Conservation (phyloP, 176 grass and related monocot species). For the Cymbopogon citratus region DNA sequence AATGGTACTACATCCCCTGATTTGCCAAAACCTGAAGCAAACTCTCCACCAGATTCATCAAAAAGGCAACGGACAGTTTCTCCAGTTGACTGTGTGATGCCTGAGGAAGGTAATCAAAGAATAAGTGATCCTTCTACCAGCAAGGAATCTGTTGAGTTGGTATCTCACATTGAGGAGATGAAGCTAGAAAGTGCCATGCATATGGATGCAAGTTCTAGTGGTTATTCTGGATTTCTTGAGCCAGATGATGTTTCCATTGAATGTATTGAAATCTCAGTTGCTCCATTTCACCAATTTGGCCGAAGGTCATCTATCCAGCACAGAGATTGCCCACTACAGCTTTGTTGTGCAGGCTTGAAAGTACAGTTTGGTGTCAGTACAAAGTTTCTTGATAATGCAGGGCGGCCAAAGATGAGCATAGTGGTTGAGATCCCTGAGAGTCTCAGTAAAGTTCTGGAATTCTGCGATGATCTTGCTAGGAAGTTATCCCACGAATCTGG, state of each 20-base stretch:
- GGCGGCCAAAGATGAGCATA: slow-evolving; percentile 68
- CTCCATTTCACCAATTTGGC: slow-evolving; percentile 45
- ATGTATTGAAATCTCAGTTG: slow-evolving; percentile 47
- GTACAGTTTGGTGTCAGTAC: slow-evolving; percentile 58
- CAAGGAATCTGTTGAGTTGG: slow-evolving; percentile 39
- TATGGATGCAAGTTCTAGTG: slow-evolving; percentile 44
- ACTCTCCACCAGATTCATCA: slow-evolving; percentile 36
- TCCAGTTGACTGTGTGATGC: background rate
- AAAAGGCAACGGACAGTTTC: slow-evolving; percentile 33
- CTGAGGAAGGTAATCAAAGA: slow-evolving; percentile 29
- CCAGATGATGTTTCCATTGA: slow-evolving; percentile 47
- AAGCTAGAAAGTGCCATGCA: slow-evolving; percentile 44
- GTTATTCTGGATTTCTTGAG: slow-evolving; percentile 56
- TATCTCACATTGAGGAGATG: slow-evolving; percentile 54
- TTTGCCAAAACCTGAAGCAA: slow-evolving; percentile 6
- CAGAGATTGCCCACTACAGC: slow-evolving; percentile 48
- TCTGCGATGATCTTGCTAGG: slow-evolving; percentile 63
- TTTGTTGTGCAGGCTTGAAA: slow-evolving; percentile 51
- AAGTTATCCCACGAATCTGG: slow-evolving; percentile 50
- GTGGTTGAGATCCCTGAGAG: slow-evolving; percentile 63
- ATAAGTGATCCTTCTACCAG: slow-evolving; percentile 16
- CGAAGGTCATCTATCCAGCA: slow-evolving; percentile 42
- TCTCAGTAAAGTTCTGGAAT: slow-evolving; percentile 56
- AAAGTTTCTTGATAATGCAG: slow-evolving; percentile 69
- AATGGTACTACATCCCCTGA: slow-evolving; percentile 33